These are phyloP conservation scores for Rhizopus sp. DNA, from an alignment of 371 early-diverging fungal species.

Conservation along the genomic window DNA sequence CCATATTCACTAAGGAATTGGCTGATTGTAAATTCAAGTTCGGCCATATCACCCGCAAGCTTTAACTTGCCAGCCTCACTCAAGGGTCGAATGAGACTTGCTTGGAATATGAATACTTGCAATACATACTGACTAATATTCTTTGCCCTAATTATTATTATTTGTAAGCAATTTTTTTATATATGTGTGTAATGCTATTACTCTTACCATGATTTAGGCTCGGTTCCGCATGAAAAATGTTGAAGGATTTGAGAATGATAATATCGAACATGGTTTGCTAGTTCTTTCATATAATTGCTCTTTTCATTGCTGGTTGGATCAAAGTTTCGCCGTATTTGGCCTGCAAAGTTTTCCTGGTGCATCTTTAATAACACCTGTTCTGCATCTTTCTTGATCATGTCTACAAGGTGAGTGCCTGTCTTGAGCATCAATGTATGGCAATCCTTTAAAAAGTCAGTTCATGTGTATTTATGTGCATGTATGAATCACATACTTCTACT, in stretches of 20 bases:
- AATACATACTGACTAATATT: slow-evolving; percentile 51
- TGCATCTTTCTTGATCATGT: slow-evolving; percentile 52
- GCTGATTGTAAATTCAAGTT: slow-evolving; percentile 65
- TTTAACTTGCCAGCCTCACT: slow-evolving; percentile 65
- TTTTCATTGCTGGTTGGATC: slow-evolving; percentile 22
- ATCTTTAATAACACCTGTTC: slow-evolving; percentile 58
- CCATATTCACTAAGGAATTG: slow-evolving; percentile 57
- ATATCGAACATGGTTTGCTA: slow-evolving; percentile 58
- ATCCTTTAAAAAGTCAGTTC: slow-evolving; percentile 30
- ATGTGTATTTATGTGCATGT: neutral
- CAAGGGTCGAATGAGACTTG: slow-evolving; percentile 59
- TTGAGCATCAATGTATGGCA: slow-evolving; percentile 52
- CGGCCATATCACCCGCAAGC: slow-evolving; percentile 71
- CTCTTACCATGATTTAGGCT: slow-evolving; percentile 58
- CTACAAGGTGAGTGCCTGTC: slow-evolving; percentile 54
- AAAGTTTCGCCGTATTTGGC: slow-evolving; percentile 27
- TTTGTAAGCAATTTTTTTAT: neutral
- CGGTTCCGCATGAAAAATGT: slow-evolving; percentile 62
- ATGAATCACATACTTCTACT: slow-evolving; percentile 39
- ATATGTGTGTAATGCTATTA: neutral
- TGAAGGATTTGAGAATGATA: slow-evolving; percentile 56
- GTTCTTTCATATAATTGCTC: slow-evolving; percentile 58
- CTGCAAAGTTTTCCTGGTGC: slow-evolving; percentile 63
- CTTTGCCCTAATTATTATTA: slow-evolving; percentile 43
- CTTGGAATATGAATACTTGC: slow-evolving; percentile 63